A percentile compares a stretch with the other conserved stretches of the same genome.
These are phyloP conservation scores for Gyromitra esculenta DNA, from an alignment of 2,329 filamentous ascomycete species.

Conservation along the genomic window DNA sequence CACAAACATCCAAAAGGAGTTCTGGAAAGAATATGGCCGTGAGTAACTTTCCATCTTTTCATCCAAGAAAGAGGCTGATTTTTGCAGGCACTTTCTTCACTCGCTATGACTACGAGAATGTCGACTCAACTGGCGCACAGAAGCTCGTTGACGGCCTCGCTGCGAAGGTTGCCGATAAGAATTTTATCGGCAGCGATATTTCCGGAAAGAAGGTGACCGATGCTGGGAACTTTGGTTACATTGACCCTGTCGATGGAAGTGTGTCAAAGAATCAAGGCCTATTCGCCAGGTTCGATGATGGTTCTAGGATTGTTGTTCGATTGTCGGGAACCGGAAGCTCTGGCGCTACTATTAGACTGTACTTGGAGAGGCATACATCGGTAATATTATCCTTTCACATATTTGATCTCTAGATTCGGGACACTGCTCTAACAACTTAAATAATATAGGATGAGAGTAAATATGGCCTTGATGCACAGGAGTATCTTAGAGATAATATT, in stretches of 20 bases:
- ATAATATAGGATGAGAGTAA: constrained; percentile 72
- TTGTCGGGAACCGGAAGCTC: constrained; percentile 94
- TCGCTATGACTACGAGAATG: constrained; percentile 96
- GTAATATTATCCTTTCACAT: constrained; percentile 45
- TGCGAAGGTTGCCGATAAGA: constrained; percentile 69
- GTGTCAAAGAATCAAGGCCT: constrained; percentile 96
- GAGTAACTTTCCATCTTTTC: constrained; percentile 1
- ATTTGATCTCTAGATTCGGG: constrained; percentile 3
- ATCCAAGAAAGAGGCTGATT: constrained; percentile 17
- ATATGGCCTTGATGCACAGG: constrained; percentile 85
- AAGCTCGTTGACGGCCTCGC: constrained; percentile 86
- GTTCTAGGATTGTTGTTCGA: constrained; percentile 92
- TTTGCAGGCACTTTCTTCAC: constrained; percentile 83
- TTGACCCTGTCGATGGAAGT: constrained; percentile 89
- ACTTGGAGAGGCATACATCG: constrained; percentile 93
- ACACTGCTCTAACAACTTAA: constrained; percentile 36
- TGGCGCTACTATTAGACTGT: constrained; percentile 94
- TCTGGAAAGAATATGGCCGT: constrained; percentile 95
- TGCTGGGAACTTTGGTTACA: constrained; percentile 97
- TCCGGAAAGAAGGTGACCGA: constrained; percentile 74
- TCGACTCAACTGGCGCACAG: constrained; percentile 88
- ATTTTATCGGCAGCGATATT: constrained; percentile 84
- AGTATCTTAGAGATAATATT: constrained; percentile 91
- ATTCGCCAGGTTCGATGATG: constrained; percentile 92
- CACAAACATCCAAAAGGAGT: constrained; percentile 93